Conservation (phyloP, 805 yeast genomes). For the Candida suzukii region DNA sequence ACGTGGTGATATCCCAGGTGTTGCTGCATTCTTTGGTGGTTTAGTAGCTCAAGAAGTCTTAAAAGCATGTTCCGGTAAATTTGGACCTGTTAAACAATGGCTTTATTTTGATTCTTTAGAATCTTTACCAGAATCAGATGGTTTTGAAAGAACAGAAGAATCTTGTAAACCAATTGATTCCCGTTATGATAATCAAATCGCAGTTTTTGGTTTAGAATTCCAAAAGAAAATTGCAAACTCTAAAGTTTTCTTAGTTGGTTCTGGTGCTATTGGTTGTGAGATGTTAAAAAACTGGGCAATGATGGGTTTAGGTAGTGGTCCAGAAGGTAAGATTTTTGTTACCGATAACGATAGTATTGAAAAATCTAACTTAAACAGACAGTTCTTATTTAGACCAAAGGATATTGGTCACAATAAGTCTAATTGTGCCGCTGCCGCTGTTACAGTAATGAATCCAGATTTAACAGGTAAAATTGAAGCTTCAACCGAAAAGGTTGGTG, state of each 20-base stretch:
- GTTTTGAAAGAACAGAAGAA: slow-evolving; percentile 57
- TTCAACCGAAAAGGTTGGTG: slow-evolving; percentile 81
- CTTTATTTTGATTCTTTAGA: slow-evolving; percentile 92
- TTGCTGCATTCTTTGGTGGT: slow-evolving; percentile 89
- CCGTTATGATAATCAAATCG: slow-evolving; percentile 92
- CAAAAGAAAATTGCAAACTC: slow-evolving; percentile 69
- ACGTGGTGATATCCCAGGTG: slow-evolving; percentile 85
- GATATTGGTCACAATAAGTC: slow-evolving; percentile 93
- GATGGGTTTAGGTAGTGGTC: slow-evolving; percentile 92
- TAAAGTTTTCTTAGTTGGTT: slow-evolving; percentile 85
- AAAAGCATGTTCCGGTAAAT: slow-evolving; percentile 93
- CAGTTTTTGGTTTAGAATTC: slow-evolving; percentile 80
- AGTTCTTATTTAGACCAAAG: slow-evolving; percentile 86
- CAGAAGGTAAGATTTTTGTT: slow-evolving; percentile 72
- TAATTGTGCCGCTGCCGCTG: slow-evolving; percentile 86
- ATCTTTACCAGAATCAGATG: slow-evolving; percentile 62
- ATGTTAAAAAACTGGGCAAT: slow-evolving; percentile 98
- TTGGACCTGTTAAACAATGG: slow-evolving; percentile 88
- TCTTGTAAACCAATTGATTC: slow-evolving; percentile 70
- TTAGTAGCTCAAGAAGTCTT: slow-evolving; percentile 93
- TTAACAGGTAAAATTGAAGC: slow-evolving; percentile 70
- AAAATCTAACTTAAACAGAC: slow-evolving; percentile 92
- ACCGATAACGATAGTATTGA: slow-evolving; percentile 96
- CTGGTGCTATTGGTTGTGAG: slow-evolving; percentile 99
- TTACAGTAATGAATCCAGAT: slow-evolving; percentile 77